Percentiles rank a stretch among this genome's conserved stretches.
phyloP scores from a whole-genome alignment of 495 filamentous ascomycete genomes.

The Pseudoneurospora amorphoporcata region DNA sequence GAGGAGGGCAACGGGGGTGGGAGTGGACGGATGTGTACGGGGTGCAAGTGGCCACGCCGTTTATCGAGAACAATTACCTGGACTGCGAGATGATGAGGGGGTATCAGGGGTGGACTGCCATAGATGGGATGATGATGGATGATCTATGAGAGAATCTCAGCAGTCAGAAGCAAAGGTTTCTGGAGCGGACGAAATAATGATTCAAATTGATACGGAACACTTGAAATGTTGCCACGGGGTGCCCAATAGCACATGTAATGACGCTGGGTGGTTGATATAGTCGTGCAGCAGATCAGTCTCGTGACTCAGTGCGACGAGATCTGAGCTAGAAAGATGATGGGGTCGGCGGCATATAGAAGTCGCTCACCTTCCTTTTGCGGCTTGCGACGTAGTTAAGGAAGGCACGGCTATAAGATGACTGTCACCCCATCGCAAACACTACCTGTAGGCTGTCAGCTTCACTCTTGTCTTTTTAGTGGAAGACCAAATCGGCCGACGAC shows the following conservation, averaged over 20 bases:
- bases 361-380: neutral
- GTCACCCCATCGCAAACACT: neutral
- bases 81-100: conserved; percentile 23
- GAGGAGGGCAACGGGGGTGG: neutral
- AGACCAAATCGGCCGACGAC: neutral
- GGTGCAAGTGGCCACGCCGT: conserved; percentile 30
- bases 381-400: neutral
- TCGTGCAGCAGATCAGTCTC: neutral
- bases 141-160: neutral
- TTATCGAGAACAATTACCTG: conserved; percentile 33
- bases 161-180: neutral
- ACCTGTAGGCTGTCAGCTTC: neutral
- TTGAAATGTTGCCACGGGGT: neutral
- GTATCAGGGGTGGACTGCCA: conserved; percentile 9
- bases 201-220: neutral
- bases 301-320: neutral
- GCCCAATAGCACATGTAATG: neutral
- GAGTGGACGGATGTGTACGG: conserved; percentile 25
- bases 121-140: neutral
- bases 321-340: neutral
- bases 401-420: neutral
- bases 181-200: neutral
- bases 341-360: neutral
- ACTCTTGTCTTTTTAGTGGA: neutral
- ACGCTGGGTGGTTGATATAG: neutral